Percentiles rank a stretch among this genome's conserved stretches.
These are phyloP conservation scores for Pythium chondricola DNA, from an alignment of 352 stramenopile species.

Conservation along the genomic window DNA sequence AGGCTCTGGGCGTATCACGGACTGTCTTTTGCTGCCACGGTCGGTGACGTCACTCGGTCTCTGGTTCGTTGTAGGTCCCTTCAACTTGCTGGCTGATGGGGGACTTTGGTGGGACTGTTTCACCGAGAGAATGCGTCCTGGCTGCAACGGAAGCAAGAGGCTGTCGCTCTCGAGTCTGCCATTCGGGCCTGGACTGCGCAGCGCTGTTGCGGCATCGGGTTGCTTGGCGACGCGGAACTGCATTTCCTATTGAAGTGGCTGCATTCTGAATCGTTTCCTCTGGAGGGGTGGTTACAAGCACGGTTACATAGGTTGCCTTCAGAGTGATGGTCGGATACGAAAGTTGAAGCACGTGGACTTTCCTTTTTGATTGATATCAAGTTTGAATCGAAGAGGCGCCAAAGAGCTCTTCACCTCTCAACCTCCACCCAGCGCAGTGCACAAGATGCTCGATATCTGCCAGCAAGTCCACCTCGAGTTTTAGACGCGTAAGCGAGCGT, in stretches of 20 bases:
- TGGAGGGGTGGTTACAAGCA: background rate
- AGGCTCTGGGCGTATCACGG: constrained; percentile 23
- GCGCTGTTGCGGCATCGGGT: background rate
- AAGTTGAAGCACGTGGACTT: too few relatives aligned
- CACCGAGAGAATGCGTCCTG: constrained; percentile 8
- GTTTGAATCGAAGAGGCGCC: too few relatives aligned
- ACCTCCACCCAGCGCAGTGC: too few relatives aligned
- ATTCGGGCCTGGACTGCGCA: background rate
- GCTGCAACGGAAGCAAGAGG: constrained; percentile 5
- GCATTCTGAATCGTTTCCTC: background rate
- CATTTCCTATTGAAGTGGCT: background rate
- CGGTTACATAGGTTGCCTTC: background rate
- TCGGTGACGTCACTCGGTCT: background rate
- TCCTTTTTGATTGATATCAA: too few relatives aligned
- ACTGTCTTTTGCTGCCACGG: background rate
- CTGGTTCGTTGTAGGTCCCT: constrained; percentile 3
- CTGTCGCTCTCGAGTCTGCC: constrained; percentile 2
- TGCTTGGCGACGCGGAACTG: background rate
- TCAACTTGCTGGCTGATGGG: background rate
- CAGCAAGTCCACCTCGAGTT: too few relatives aligned
- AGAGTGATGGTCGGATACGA: background rate
- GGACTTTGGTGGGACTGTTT: constrained; percentile 6
- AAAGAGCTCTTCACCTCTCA: too few relatives aligned
- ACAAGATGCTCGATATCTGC: too few relatives aligned
- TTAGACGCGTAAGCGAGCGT: too few relatives aligned